Conservation (phyloP, 768 basidiomycete genomes). For the Russula lepida region DNA sequence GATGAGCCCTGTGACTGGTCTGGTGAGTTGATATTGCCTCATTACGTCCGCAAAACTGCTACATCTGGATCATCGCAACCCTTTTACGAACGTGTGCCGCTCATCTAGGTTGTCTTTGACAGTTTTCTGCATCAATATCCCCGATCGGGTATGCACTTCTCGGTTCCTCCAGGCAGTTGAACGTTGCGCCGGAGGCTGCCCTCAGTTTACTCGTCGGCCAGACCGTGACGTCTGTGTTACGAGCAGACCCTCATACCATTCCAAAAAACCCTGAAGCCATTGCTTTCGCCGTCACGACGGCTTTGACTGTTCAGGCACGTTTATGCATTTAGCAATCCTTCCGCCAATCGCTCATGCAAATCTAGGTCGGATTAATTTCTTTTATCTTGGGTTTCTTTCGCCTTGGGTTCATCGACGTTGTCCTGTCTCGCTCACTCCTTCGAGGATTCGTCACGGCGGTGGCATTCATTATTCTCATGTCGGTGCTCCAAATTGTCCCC, state of each 20-base stretch:
- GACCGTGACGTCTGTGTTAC: constrained; percentile 61
- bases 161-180: constrained; percentile 74
- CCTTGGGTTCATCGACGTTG: constrained; percentile 89
- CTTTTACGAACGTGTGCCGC: background rate
- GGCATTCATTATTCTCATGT: constrained; percentile 81
- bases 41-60: too few relatives aligned
- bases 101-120: background rate
- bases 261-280: constrained; percentile 40
- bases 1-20: constrained; percentile 74
- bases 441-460: constrained; percentile 84
- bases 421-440: constrained; percentile 80
- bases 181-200: constrained; percentile 85
- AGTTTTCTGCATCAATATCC: constrained; percentile 84
- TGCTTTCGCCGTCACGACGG: constrained; percentile 63
- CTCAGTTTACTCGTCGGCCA: constrained; percentile 83
- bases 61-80: too few relatives aligned
- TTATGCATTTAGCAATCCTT: background rate
- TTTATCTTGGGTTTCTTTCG: constrained; percentile 81
- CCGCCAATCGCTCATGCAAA: background rate
- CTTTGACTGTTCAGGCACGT: constrained; percentile 75
- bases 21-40: constrained; percentile 41
- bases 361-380: constrained; percentile 74
- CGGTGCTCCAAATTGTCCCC: constrained; percentile 25
- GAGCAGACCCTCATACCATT: constrained; percentile 25
- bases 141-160: constrained; percentile 86